Evolutionary conservation across 495 filamentous ascomycete species (phyloP).

Genomic region (Rostrohypoxylon terebratum): DNA sequence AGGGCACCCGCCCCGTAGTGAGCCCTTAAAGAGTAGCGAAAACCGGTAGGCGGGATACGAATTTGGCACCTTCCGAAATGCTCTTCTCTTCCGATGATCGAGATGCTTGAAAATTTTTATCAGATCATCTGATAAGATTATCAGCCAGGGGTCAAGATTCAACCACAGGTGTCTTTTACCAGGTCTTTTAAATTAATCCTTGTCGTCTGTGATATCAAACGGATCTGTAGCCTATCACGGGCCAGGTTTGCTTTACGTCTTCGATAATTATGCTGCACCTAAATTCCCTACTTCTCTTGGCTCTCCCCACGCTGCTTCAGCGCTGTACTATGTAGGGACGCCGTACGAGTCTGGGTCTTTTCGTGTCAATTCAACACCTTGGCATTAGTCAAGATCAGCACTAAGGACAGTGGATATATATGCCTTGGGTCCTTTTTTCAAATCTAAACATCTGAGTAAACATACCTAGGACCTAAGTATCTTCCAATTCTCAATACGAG

Average conservation of each 20-base stretch:
- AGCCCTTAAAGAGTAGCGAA: not conserved
- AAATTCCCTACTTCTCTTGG: not conserved
- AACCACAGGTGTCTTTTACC: not conserved
- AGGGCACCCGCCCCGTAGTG: not conserved
- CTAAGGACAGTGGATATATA: not conserved
- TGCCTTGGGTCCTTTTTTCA: not conserved
- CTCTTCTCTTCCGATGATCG: conserved; percentile 20
- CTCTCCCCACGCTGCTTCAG: conserved; percentile 1
- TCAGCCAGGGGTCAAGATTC: conserved; percentile 13
- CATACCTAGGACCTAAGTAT: not conserved
- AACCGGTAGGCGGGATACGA: not conserved
- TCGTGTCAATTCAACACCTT: conserved; percentile 15
- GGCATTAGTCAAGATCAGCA: conserved; percentile 35
- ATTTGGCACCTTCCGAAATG: conserved; percentile 27
- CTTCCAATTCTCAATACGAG: not conserved
- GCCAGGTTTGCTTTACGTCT: not conserved
- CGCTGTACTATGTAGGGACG: conserved; percentile 6
- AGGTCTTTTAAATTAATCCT: conserved; percentile 13
- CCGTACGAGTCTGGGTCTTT: conserved; percentile 10
- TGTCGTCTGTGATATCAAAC: conserved; percentile 16
- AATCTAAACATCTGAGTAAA: not conserved
- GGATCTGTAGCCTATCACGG: conserved; percentile 28
- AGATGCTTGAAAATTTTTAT: conserved; percentile 37
- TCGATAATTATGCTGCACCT: conserved; percentile 15
- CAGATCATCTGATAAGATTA: conserved; percentile 44